These are phyloP conservation scores for Gaertneriomyces semiglobifer DNA, from an alignment of 192 early-diverging fungal genomes.

Conservation along the genomic window DNA sequence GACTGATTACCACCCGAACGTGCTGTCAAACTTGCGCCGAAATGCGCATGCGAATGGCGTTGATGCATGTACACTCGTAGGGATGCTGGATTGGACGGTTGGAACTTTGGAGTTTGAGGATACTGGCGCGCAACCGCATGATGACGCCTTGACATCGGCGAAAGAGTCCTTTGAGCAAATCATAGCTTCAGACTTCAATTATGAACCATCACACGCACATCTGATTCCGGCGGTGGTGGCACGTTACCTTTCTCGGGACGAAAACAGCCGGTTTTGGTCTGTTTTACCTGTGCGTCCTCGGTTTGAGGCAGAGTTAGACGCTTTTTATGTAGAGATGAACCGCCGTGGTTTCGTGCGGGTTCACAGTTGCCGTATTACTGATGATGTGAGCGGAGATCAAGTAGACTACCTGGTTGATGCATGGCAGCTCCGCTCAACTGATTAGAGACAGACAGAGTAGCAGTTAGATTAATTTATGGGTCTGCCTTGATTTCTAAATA, in stretches of 20 bases:
- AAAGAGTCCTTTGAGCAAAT: constrained; percentile 2
- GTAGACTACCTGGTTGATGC: too few relatives aligned
- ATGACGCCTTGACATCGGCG: neutral
- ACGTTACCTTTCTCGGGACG: neutral
- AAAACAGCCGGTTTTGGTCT: neutral
- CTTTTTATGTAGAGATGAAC: neutral
- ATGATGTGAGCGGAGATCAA: too few relatives aligned
- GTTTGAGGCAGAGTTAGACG: constrained; percentile 14
- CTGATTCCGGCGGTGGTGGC: constrained; percentile 12
- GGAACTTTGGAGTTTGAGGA: neutral
- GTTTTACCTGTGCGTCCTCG: constrained; percentile 11
- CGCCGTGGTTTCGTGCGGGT: too few relatives aligned
- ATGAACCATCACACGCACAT: constrained; percentile 9
- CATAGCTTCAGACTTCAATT: constrained; percentile 19
- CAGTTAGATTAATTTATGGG: too few relatives aligned
- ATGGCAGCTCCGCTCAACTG: too few relatives aligned
- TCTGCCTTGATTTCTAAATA: too few relatives aligned
- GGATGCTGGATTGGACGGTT: constrained; percentile 27
- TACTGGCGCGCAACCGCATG: neutral
- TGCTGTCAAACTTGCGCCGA: constrained; percentile 17
- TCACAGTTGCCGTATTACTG: too few relatives aligned
- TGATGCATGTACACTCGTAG: neutral
- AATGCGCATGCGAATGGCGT: constrained; percentile 27
- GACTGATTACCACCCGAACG: constrained; percentile 33
- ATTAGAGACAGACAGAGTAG: too few relatives aligned